Percentiles rank a stretch among this genome's conserved stretches.
Conservation (phyloP, 192 early-diverging fungal genomes). For the Backusella tarrabulga region DNA sequence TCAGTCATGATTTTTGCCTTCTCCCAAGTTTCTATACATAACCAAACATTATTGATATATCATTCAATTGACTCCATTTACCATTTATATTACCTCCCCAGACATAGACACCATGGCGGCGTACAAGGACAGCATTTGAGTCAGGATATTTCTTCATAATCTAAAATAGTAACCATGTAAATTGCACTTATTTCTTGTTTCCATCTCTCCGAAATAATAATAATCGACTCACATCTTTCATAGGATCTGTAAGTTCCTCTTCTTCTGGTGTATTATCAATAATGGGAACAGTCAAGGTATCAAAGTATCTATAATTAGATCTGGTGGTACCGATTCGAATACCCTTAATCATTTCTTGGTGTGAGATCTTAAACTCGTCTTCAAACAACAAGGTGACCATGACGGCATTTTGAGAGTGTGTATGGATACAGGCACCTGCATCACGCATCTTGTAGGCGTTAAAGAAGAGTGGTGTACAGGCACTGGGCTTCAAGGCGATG, state of each 20-base stretch:
- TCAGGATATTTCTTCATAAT: slow-evolving; percentile 89
- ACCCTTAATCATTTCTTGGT: slow-evolving; percentile 99
- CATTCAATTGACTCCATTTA: not conserved
- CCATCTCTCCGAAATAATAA: not conserved
- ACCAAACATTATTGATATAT: not conserved
- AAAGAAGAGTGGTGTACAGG: slow-evolving; percentile 94
- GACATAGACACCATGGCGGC: slow-evolving; percentile 96
- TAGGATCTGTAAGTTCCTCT: slow-evolving; percentile 83
- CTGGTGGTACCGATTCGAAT: slow-evolving; percentile 74
- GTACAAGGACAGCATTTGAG: slow-evolving; percentile 90
- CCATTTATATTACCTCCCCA: slow-evolving; percentile 70
- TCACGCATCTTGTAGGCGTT: slow-evolving; percentile 85
- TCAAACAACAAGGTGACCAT: slow-evolving; percentile 85
- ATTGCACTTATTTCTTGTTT: not conserved
- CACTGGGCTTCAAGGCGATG: slow-evolving; percentile 73
- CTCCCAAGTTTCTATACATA: slow-evolving; percentile 77
- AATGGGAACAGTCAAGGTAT: slow-evolving; percentile 87
- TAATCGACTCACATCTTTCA: slow-evolving; percentile 61
- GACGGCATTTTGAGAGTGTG: slow-evolving; percentile 94
- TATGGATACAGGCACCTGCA: slow-evolving; percentile 93
- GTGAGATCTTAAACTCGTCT: slow-evolving; percentile 82
- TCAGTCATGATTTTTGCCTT: slow-evolving; percentile 98
- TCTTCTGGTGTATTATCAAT: slow-evolving; percentile 96
- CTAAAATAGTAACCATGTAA: slow-evolving; percentile 30
- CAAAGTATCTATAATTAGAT: slow-evolving; percentile 71